Percentiles rank a stretch among this genome's conserved stretches.
phyloP scores from a whole-genome alignment of 1,139 yeast species.

The Debaryomyces coudertii region DNA sequence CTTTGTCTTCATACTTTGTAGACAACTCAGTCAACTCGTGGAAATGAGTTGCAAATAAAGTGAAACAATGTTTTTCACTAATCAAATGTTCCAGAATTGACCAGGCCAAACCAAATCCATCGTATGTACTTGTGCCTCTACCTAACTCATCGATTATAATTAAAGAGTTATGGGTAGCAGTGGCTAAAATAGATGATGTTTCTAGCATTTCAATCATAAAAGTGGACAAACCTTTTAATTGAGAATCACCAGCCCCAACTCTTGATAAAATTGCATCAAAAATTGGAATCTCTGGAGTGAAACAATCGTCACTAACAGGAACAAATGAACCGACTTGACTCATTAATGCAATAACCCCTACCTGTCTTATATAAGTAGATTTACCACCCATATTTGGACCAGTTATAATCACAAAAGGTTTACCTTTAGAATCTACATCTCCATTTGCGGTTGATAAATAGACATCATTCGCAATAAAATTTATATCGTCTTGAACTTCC shows the following conservation, averaged over 20 bases:
- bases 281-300: constrained; percentile 71
- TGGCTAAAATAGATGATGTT: constrained; percentile 85
- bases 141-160: constrained; percentile 95
- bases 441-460: constrained; percentile 36
- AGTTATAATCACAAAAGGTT: constrained; percentile 81
- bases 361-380: constrained; percentile 89
- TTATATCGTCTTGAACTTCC: constrained; percentile 86
- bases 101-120: constrained; percentile 98
- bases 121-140: constrained; percentile 95
- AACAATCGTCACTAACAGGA: constrained; percentile 50
- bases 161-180: constrained; percentile 81
- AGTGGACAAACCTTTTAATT: constrained; percentile 92
- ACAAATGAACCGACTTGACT: constrained; percentile 93
- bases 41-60: constrained; percentile 95
- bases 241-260: constrained; percentile 99
- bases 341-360: constrained; percentile 87
- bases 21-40: constrained; percentile 88
- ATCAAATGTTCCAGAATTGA: constrained; percentile 88
- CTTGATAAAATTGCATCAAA: constrained; percentile 93
- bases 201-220: constrained; percentile 99
- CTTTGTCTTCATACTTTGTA: constrained; percentile 56
- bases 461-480: constrained; percentile 87
- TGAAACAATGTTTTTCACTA: constrained; percentile 68
- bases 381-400: constrained; percentile 99
- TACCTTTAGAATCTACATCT: constrained; percentile 31